Evolutionary conservation across 768 basidiomycete genomes (phyloP).

Genomic region (Rhodotorula taiwanensis): DNA sequence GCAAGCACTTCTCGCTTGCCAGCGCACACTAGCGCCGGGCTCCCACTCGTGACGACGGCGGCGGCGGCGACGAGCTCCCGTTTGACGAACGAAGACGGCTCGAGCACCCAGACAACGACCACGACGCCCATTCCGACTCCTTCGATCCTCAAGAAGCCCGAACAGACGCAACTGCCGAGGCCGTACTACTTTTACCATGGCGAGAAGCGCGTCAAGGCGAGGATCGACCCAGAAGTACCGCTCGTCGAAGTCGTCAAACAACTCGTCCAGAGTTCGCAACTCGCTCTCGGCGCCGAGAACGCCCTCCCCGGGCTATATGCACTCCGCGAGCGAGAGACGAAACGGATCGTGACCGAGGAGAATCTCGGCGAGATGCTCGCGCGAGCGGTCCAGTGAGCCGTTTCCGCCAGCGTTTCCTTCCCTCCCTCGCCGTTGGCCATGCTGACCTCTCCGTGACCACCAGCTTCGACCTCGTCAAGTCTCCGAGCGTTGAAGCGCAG

Average conservation of each 20-base stretch:
- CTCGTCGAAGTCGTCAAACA: slow-evolving; percentile 28
- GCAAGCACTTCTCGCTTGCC: too few species aligned
- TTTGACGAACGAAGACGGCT: too few species aligned
- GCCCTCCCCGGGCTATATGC: slow-evolving; percentile 68
- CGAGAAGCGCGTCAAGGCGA: slow-evolving; percentile 14
- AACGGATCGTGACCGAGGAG: slow-evolving; percentile 78
- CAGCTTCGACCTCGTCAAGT: slow-evolving; percentile 12
- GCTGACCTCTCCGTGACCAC: not conserved
- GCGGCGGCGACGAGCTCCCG: too few species aligned
- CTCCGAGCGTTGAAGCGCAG: slow-evolving; percentile 65
- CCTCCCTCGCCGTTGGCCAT: not conserved
- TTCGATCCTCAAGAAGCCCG: slow-evolving; percentile 73
- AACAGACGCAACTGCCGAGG: slow-evolving; percentile 59
- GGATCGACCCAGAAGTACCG: slow-evolving; percentile 28
- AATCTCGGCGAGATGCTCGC: slow-evolving; percentile 76
- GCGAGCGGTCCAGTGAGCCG: slow-evolving; percentile 40
- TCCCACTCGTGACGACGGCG: too few species aligned
- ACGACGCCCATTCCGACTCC: slow-evolving; percentile 52
- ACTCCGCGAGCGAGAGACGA: slow-evolving; percentile 66
- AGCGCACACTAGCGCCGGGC: too few species aligned
- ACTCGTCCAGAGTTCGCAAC: slow-evolving; percentile 35
- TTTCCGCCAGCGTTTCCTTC: not conserved
- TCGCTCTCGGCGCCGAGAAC: slow-evolving; percentile 55
- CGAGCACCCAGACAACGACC: too few species aligned
- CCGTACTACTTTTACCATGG: slow-evolving; percentile 17